Conservation (phyloP, 2,329 filamentous ascomycete genomes). For the Alternaria triticimaculans region DNA sequence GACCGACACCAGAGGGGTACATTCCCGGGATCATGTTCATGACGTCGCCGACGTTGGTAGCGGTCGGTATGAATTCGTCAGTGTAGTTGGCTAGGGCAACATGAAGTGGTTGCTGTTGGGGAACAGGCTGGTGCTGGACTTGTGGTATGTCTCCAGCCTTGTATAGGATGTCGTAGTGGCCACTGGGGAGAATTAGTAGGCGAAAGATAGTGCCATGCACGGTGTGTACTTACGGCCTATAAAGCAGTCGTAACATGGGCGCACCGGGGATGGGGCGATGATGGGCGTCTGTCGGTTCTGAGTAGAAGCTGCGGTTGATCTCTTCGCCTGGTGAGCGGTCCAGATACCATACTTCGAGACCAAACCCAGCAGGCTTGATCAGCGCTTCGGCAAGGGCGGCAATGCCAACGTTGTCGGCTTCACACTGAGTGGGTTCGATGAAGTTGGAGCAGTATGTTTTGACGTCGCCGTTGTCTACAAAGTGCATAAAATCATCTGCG, state of each 20-base stretch:
- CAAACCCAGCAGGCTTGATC: slow-evolving; percentile 77
- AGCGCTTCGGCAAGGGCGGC: slow-evolving; percentile 78
- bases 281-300: slow-evolving; percentile 59
- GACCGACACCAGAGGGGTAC: slow-evolving; percentile 44
- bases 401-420: slow-evolving; percentile 92
- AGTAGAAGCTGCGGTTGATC: slow-evolving; percentile 71
- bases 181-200: slow-evolving; percentile 54
- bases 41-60: slow-evolving; percentile 41
- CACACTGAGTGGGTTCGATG: slow-evolving; percentile 77
- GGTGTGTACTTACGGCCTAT: slow-evolving; percentile 64
- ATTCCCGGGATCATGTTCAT: slow-evolving; percentile 56
- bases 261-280: slow-evolving; percentile 52
- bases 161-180: slow-evolving; percentile 96
- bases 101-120: slow-evolving; percentile 40
- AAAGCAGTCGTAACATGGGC: slow-evolving; percentile 72
- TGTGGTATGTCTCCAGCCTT: slow-evolving; percentile 61
- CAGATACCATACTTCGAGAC: slow-evolving; percentile 88
- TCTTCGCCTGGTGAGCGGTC: slow-evolving; percentile 81
- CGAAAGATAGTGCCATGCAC: background rate
- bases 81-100: slow-evolving; percentile 47
- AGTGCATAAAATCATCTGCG: slow-evolving; percentile 72
- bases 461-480: slow-evolving; percentile 65
- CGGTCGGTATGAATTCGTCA: slow-evolving; percentile 51
- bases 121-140: slow-evolving; percentile 33
- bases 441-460: slow-evolving; percentile 72